These are phyloP conservation scores for Suillus spraguei DNA, from an alignment of 768 basidiomycete genomes.

Conservation along the genomic window DNA sequence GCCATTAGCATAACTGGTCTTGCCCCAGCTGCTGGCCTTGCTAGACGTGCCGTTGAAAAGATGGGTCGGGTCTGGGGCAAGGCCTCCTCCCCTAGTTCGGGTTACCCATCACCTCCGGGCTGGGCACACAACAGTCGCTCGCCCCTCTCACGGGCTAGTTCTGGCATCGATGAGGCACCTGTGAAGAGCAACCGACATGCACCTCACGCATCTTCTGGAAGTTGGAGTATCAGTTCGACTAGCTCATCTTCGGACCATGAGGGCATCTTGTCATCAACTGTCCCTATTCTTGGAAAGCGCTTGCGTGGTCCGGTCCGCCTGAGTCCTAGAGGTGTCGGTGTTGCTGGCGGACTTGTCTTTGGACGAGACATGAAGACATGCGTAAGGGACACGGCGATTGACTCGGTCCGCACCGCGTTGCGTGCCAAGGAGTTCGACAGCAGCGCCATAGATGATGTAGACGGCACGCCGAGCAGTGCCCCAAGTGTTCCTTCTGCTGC, in stretches of 20 bases:
- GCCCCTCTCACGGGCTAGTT: constrained; percentile 40
- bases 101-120: constrained; percentile 48
- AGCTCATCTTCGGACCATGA: constrained; percentile 52
- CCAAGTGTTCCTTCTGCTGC: constrained; percentile 25
- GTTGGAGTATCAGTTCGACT: constrained; percentile 55
- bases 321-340: constrained; percentile 35
- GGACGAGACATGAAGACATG: constrained; percentile 57
- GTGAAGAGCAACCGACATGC: constrained; percentile 41
- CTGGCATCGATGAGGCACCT: constrained; percentile 38
- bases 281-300: constrained; percentile 55
- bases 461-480: constrained; percentile 3
- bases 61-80: constrained; percentile 67
- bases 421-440: constrained; percentile 11
- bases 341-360: constrained; percentile 63
- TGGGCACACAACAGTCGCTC: constrained; percentile 39
- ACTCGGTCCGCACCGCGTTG: constrained; percentile 19
- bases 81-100: constrained; percentile 37
- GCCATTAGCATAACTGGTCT: constrained; percentile 74
- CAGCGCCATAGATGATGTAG: constrained; percentile 1
- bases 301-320: constrained; percentile 55
- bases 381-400: constrained; percentile 58
- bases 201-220: constrained; percentile 61
- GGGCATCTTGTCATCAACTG: constrained; percentile 39
- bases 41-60: constrained; percentile 77
- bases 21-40: constrained; percentile 73